A percentile compares a stretch with the other conserved stretches of the same genome.
Conservation (phyloP, 306 rosid species). For the Rubus parviflorus region DNA sequence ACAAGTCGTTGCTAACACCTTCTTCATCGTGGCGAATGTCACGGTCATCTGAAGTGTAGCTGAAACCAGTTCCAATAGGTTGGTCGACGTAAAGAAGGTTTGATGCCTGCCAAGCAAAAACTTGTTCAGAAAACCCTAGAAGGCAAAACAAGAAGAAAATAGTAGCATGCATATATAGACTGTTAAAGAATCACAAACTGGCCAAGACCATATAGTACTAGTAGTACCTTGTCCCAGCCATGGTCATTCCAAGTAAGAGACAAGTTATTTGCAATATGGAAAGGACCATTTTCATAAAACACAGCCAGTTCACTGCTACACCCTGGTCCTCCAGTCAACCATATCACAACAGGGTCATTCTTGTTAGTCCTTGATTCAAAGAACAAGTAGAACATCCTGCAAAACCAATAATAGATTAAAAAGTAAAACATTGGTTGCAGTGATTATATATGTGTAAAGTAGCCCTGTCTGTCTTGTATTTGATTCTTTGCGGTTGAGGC, state of each 20-base stretch:
- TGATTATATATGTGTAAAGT: neutral
- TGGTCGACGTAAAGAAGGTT: conserved; percentile 84
- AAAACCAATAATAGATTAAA: neutral
- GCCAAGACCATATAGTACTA: neutral
- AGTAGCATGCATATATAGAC: neutral
- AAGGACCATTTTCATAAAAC: conserved; percentile 96
- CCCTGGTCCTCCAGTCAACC: conserved; percentile 97
- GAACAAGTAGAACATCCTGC: conserved; percentile 94
- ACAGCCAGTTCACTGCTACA: conserved; percentile 91
- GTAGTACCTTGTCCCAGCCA: conserved; percentile 90
- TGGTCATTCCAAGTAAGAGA: conserved; percentile 81
- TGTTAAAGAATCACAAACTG: neutral
- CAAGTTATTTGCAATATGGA: conserved; percentile 55
- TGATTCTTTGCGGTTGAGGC: neutral
- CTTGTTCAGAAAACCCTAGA: neutral
- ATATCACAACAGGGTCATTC: conserved; percentile 72
- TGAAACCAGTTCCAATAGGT: conserved; percentile 93
- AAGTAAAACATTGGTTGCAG: neutral
- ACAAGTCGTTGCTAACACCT: conserved; percentile 82
- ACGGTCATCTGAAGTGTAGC: conserved; percentile 58
- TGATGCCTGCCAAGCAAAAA: conserved; percentile 56
- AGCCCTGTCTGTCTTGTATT: neutral
- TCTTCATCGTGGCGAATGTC: conserved; percentile 81
- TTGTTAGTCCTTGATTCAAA: conserved; percentile 72
- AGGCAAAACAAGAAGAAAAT: neutral